Evolutionary conservation across 2,329 filamentous ascomycete genomes (phyloP).

Genomic region (Claviceps sp.): DNA sequence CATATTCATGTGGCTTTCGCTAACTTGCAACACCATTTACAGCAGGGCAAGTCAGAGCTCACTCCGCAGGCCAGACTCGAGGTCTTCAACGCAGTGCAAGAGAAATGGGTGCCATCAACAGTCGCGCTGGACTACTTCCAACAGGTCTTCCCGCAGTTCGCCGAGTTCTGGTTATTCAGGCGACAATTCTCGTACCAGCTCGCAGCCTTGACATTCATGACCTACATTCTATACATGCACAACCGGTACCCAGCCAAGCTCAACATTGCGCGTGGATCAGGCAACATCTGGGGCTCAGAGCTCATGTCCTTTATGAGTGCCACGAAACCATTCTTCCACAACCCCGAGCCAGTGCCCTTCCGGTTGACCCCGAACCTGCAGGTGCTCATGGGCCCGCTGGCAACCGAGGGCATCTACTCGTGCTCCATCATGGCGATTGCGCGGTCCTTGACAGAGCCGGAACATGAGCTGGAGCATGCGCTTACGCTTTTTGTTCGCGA

Average conservation of each 20-base stretch:
- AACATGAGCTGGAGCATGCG: slow-evolving; percentile 85
- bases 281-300: slow-evolving; percentile 94
- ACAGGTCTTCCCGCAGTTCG: slow-evolving; percentile 71
- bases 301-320: slow-evolving; percentile 80
- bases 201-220: slow-evolving; percentile 93
- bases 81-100: slow-evolving; percentile 88
- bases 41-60: slow-evolving; percentile 55
- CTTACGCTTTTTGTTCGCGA: slow-evolving; percentile 91
- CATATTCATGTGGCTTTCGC: background rate
- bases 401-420: slow-evolving; percentile 93
- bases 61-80: slow-evolving; percentile 65
- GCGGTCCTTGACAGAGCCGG: slow-evolving; percentile 79
- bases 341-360: slow-evolving; percentile 93
- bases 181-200: slow-evolving; percentile 94
- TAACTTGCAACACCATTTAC: background rate
- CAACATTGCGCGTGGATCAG: slow-evolving; percentile 72
- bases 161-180: slow-evolving; percentile 97
- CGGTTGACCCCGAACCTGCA: slow-evolving; percentile 93
- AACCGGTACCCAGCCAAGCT: slow-evolving; percentile 93
- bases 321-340: slow-evolving; percentile 80
- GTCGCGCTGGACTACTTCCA: slow-evolving; percentile 84
- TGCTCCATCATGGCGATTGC: slow-evolving; percentile 93
- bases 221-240: slow-evolving; percentile 95
- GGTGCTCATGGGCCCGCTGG: slow-evolving; percentile 87
- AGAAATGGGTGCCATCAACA: slow-evolving; percentile 77